A percentile compares a stretch with the other conserved stretches of the same genome.
Evolutionary conservation across 2,329 filamentous ascomycete genomes (phyloP).

Genomic region (Exophiala bonariae): DNA sequence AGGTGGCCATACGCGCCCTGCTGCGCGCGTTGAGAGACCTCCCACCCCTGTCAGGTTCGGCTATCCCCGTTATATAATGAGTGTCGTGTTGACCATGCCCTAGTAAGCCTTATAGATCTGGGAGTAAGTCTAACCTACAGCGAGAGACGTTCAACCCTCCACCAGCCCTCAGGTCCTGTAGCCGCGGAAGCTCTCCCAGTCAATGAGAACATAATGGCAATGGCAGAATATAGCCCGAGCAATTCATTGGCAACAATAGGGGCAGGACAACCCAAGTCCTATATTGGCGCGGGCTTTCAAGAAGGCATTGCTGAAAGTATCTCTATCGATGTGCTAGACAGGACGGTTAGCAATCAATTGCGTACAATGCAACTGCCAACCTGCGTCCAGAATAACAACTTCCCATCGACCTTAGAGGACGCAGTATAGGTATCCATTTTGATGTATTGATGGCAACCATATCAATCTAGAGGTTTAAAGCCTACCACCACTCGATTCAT

Average conservation of each 20-base stretch:
- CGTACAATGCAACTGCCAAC: conserved; percentile 25
- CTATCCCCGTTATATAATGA: neutral
- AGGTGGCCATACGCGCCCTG: conserved; percentile 43
- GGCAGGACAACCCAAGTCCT: too few relatives aligned
- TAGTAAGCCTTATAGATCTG: conserved; percentile 34
- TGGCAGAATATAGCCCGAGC: too few relatives aligned
- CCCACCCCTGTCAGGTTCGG: conserved; percentile 44
- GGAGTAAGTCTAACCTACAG: conserved; percentile 48
- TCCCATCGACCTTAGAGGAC: conserved; percentile 21
- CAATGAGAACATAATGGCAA: neutral
- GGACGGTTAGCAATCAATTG: conserved; percentile 21
- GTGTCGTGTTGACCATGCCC: neutral
- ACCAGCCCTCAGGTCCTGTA: conserved; percentile 35
- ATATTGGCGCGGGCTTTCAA: too few relatives aligned
- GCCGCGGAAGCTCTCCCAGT: conserved; percentile 12
- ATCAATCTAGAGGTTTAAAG: too few relatives aligned
- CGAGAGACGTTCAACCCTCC: conserved; percentile 38
- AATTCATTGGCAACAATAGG: too few relatives aligned
- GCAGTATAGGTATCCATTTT: too few relatives aligned
- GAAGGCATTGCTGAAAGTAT: too few relatives aligned
- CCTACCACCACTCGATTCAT: too few relatives aligned
- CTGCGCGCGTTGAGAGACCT: conserved; percentile 39
- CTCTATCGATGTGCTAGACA: conserved; percentile 18
- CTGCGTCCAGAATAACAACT: conserved; percentile 15
- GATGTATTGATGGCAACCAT: too few relatives aligned